Evolutionary conservation across 2,329 filamentous ascomycete genomes (phyloP).

Genomic region (Corynespora cassiicola): DNA sequence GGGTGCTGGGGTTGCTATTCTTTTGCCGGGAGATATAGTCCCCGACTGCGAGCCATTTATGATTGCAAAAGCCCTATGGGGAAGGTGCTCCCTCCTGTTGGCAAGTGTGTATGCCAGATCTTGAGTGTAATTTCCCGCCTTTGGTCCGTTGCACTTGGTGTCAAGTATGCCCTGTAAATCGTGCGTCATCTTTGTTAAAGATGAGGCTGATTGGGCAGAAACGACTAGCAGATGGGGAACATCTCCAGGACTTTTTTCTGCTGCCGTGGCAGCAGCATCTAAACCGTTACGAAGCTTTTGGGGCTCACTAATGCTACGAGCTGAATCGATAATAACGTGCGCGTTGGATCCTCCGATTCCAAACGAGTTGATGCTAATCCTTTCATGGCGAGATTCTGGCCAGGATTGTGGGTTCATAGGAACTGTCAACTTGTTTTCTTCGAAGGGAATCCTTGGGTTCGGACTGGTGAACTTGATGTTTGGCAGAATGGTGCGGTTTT

Average conservation of each 20-base stretch:
- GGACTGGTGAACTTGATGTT: conserved; percentile 24
- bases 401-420: conserved; percentile 12
- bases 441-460: conserved; percentile 21
- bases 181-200: conserved; percentile 9
- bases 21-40: background rate
- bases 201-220: conserved; percentile 21
- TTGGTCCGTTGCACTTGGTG: too few species aligned
- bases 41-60: conserved; percentile 1
- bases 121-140: too few species aligned
- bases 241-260: background rate
- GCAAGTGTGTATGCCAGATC: conserved; percentile 24
- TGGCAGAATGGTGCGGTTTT: conserved; percentile 40
- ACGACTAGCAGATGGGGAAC: conserved; percentile 16
- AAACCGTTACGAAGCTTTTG: conserved; percentile 3
- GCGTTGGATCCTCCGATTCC: conserved; percentile 19
- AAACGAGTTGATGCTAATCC: conserved; percentile 20
- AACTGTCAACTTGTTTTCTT: conserved; percentile 14
- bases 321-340: conserved; percentile 19
- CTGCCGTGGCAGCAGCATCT: background rate
- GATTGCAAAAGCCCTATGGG: conserved; percentile 16
- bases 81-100: conserved; percentile 13
- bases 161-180: conserved; percentile 16
- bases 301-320: background rate
- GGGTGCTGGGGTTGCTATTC: background rate
- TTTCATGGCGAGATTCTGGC: conserved; percentile 8